Base-by-base conservation (phyloP, 768 basidiomycete species). In the Phanerochaete sordida region DNA sequence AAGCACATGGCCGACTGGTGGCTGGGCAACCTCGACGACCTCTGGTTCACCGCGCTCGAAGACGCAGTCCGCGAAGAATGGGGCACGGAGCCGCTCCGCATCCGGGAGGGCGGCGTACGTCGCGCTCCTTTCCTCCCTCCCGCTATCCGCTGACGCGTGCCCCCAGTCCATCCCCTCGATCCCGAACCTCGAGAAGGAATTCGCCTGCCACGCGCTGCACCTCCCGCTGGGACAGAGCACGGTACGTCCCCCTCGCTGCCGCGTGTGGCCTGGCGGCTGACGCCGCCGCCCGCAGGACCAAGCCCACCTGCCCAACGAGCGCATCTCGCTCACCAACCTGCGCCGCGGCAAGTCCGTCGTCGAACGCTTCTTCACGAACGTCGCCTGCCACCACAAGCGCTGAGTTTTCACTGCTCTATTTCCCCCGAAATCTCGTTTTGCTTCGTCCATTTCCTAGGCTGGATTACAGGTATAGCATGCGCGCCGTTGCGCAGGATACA, bases 1-100 rank as follows among this genome's bases (percentile, higher is more conserved):
- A 85, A 90, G 45, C 90, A 93, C 60, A 88, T 83, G 1, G 95
- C 94, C 0, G 89, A 95, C 67, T 98, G 95, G 95, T 99, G 96
- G 96, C 80, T 99, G 1, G 94, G 95, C 0, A 85, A 90, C 57
- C 81, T 96, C 43, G 84, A 92, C 56, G 88, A 89, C 60, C 81
- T 81, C 3, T 97, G 91, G 86, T 96, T 95, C 77, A 83, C 86
- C 63, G 87, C 91, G 0, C 79, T 99, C 53, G 93, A 96, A 70
- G 75, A 78, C 39, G 90, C 93, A 23, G 86, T 99, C 0, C 77
- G 81, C 51, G 86, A 91, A 47, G 93, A 95, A 66, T 99, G 96
- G 96, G 87, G 87, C 4, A 77, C 87, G 45, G 81, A 86, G 60
- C 96, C 96, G 3, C 72, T 97, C 62, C 84, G 91, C 26, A 95